Conservation (phyloP, 257 asterid genomes). For the Thymus mandschuricus region DNA sequence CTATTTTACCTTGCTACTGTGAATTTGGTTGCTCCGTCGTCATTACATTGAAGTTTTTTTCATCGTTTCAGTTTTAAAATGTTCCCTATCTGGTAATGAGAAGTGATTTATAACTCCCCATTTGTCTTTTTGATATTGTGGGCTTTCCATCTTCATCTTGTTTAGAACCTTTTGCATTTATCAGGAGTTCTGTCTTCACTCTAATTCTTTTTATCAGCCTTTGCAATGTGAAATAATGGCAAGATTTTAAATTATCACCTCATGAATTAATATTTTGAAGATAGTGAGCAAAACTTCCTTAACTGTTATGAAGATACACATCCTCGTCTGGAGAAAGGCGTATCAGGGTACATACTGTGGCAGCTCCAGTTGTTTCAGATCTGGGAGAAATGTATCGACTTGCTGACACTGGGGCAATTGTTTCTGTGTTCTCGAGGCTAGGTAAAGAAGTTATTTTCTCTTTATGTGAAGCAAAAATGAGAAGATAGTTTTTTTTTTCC, state of each 20-base stretch:
- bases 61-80: conserved; percentile 10
- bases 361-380: conserved; percentile 86
- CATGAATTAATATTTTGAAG: conserved; percentile 20
- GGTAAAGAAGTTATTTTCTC: conserved; percentile 45
- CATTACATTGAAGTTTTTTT: not conserved
- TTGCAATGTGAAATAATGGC: conserved; percentile 9
- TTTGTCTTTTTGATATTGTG: conserved; percentile 8
- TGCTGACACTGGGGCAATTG: conserved; percentile 81
- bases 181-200: conserved; percentile 2
- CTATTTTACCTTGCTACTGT: conserved; percentile 12
- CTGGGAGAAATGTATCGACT: conserved; percentile 82
- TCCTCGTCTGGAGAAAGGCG: conserved; percentile 96
- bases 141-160: conserved; percentile 24
- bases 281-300: conserved; percentile 35
- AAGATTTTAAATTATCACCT: not conserved
- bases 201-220: not conserved
- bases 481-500: conserved; percentile 10
- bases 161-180: conserved; percentile 16
- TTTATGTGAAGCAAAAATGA: not conserved
- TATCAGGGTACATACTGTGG: conserved; percentile 88
- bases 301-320: conserved; percentile 70
- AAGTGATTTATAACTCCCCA: conserved; percentile 14
- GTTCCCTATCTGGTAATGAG: conserved; percentile 9
- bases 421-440: conserved; percentile 78
- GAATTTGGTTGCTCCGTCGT: conserved; percentile 18